Conservation (phyloP, 805 yeast species). For the Yarrowia sp. region DNA sequence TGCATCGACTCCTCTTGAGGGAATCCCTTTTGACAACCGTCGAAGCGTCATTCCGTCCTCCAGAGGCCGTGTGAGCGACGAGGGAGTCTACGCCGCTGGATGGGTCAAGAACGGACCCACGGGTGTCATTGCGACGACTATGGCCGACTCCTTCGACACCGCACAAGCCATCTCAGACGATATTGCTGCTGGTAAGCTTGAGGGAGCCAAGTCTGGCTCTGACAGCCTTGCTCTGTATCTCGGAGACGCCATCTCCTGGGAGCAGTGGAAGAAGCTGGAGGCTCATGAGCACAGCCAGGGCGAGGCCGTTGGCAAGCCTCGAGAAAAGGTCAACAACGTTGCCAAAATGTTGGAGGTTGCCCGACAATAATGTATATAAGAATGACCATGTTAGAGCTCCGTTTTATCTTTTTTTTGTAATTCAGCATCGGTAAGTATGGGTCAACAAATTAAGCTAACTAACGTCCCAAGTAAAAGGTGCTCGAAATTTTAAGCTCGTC, state of each 20-base stretch:
- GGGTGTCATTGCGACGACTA: conserved; percentile 89
- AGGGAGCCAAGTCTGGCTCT: conserved; percentile 38
- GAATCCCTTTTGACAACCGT: conserved; percentile 48
- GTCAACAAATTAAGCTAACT: neutral
- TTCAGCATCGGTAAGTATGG: neutral
- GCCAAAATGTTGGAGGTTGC: conserved; percentile 48
- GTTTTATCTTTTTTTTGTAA: too few species aligned
- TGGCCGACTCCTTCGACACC: conserved; percentile 76
- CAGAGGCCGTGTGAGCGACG: conserved; percentile 47
- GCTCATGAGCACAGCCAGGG: conserved; percentile 54
- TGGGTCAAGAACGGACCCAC: conserved; percentile 87
- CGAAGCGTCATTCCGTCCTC: conserved; percentile 49
- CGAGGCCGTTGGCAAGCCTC: conserved; percentile 46
- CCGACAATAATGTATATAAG: neutral
- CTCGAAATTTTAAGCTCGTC: neutral
- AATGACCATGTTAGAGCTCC: too few species aligned
- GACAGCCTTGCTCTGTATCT: conserved; percentile 35
- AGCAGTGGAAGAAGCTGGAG: conserved; percentile 63
- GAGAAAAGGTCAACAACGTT: conserved; percentile 54
- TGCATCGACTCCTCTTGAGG: conserved; percentile 58
- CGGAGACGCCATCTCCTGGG: conserved; percentile 52
- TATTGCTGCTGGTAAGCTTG: conserved; percentile 38
- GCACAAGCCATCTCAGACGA: conserved; percentile 66
- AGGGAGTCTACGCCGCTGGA: conserved; percentile 75
- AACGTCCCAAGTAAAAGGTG: neutral